phyloP scores from a whole-genome alignment of 257 asterid genomes.

The Solanum ahanhuiri region DNA sequence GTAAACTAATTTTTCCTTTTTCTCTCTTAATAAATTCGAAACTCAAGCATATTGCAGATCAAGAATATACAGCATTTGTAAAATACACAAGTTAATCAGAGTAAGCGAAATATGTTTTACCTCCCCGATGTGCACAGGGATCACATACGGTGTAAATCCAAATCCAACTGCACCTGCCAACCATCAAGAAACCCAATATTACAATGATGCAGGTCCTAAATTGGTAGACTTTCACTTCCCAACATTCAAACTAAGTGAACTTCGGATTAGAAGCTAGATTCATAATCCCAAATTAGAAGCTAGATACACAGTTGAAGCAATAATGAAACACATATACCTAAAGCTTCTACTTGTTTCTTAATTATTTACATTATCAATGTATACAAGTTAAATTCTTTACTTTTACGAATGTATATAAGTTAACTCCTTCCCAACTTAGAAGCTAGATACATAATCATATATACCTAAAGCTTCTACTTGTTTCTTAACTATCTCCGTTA shows the following conservation, averaged over 20 bases:
- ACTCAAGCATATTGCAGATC: not conserved
- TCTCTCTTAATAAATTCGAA: not conserved
- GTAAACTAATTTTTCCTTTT: not conserved
- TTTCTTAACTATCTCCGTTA: too few species aligned
- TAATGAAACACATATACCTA: not conserved
- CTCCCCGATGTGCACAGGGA: slow-evolving; percentile 32
- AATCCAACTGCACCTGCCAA: slow-evolving; percentile 28
- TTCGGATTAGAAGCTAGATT: not conserved
- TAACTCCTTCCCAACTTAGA: not conserved
- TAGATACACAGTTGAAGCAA: not conserved
- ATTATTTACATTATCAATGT: not conserved
- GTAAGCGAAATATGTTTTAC: not conserved
- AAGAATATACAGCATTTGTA: not conserved
- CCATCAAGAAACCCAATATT: not conserved
- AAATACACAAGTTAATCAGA: not conserved
- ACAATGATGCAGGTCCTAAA: not conserved
- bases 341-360: not conserved
- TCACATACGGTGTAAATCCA: slow-evolving; percentile 32
- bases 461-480: not conserved
- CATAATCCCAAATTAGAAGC: not conserved
- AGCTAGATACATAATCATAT: not conserved
- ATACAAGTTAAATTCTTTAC: not conserved
- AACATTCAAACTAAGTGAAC: not conserved
- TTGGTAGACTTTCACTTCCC: not conserved
- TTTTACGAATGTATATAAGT: not conserved